phyloP scores from a whole-genome alignment of 345 rosid species.

The Streptanthus diversifolius region DNA sequence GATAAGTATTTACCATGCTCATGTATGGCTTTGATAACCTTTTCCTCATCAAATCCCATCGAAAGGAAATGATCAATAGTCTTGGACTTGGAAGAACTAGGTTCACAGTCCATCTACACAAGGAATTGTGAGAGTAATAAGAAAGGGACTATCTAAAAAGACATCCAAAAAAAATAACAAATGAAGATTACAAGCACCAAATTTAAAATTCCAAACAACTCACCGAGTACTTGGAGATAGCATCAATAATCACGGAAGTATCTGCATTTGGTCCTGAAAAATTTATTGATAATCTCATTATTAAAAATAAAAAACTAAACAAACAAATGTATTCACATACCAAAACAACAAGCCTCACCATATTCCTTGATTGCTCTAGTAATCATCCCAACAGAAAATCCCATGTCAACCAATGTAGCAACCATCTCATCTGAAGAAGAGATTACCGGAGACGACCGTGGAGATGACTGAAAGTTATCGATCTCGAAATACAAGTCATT shows the following conservation, averaged over 20 bases:
- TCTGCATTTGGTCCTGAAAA: slow-evolving; percentile 24
- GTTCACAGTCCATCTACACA: slow-evolving; percentile 48
- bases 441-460: slow-evolving; percentile 1
- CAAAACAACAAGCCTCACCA: slow-evolving; percentile 15
- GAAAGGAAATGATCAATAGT: slow-evolving; percentile 51
- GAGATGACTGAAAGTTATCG: slow-evolving; percentile 23
- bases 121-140: neutral
- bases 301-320: neutral
- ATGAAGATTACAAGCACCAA: neutral
- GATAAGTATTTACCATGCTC: slow-evolving; percentile 50
- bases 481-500: slow-evolving; percentile 25
- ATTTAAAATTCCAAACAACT: neutral
- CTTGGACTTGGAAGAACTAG: slow-evolving; percentile 54
- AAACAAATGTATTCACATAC: neutral
- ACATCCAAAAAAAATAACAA: neutral
- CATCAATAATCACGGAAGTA: slow-evolving; percentile 21
- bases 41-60: slow-evolving; percentile 69
- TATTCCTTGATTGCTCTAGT: slow-evolving; percentile 30
- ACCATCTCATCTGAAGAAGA: slow-evolving; percentile 22
- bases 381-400: slow-evolving; percentile 15
- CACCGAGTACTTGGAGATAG: slow-evolving; percentile 21
- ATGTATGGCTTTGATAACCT: slow-evolving; percentile 56
- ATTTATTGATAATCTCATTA: neutral
- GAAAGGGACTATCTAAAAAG: neutral
- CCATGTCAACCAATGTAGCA: slow-evolving; percentile 29